A percentile compares a stretch with the other conserved stretches of the same genome.
Conservation (phyloP, 768 basidiomycete genomes). For the Russula earlei region DNA sequence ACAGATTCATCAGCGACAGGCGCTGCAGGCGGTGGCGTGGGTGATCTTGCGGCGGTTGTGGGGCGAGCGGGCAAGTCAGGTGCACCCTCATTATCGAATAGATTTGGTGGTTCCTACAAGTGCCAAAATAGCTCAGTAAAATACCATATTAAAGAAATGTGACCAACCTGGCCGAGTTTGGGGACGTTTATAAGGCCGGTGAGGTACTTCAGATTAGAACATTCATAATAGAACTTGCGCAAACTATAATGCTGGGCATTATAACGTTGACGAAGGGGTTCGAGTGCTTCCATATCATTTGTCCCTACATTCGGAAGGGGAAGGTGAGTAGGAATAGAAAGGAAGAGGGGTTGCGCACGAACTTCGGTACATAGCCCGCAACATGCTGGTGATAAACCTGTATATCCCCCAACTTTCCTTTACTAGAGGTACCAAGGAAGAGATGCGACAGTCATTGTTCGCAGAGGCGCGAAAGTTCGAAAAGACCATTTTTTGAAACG, state of each 20-base stretch:
- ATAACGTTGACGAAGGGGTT: conserved; percentile 82
- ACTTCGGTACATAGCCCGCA: conserved; percentile 95
- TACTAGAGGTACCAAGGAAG: conserved; percentile 88
- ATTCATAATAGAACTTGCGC: conserved; percentile 98
- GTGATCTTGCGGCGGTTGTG: conserved; percentile 42
- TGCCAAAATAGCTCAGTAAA: background rate
- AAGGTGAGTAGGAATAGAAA: background rate
- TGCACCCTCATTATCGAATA: conserved; percentile 70
- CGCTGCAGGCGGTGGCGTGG: conserved; percentile 60
- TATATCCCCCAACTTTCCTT: conserved; percentile 99
- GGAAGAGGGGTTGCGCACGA: conserved; percentile 23
- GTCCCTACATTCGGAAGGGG: conserved; percentile 51
- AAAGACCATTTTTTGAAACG: conserved; percentile 97
- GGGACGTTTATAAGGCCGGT: conserved; percentile 98
- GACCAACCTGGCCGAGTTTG: conserved; percentile 78
- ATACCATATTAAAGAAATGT: background rate
- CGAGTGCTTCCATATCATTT: conserved; percentile 78
- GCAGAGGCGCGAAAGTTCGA: conserved; percentile 84
- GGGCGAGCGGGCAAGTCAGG: conserved; percentile 85
- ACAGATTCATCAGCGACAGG: conserved; percentile 62
- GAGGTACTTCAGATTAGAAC: conserved; percentile 95
- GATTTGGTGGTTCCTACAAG: conserved; percentile 86
- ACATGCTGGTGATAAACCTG: conserved; percentile 97
- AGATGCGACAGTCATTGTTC: conserved; percentile 97
- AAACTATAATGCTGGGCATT: conserved; percentile 86